A percentile compares a stretch with the other conserved stretches of the same genome.
These are phyloP conservation scores for Alternaria solani DNA, from an alignment of 2,329 filamentous ascomycete species.

Conservation along the genomic window DNA sequence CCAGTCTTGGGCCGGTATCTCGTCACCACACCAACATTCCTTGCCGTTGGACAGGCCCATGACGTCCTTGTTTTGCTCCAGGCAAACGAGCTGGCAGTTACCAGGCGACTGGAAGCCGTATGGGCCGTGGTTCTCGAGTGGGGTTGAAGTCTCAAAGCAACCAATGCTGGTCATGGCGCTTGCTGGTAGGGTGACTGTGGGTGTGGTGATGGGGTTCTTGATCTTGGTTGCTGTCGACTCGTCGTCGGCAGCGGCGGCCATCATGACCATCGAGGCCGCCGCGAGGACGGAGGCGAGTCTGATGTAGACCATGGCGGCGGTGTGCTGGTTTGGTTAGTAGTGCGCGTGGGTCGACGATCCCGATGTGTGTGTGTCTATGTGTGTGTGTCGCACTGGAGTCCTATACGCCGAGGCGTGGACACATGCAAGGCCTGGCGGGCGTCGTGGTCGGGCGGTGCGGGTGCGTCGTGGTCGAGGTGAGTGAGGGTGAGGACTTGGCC, in stretches of 20 bases:
- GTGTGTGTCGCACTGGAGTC: constrained; percentile 32
- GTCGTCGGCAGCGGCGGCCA: constrained; percentile 32
- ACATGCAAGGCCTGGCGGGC: constrained; percentile 34
- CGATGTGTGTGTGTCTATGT: constrained; percentile 4
- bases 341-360: constrained; percentile 11
- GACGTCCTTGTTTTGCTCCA: constrained; percentile 60
- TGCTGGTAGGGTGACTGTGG: constrained; percentile 40
- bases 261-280: constrained; percentile 43
- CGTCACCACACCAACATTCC: constrained; percentile 76
- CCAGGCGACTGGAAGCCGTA: constrained; percentile 64
- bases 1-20: constrained; percentile 66
- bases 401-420: constrained; percentile 28
- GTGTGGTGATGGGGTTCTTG: constrained; percentile 39
- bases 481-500: background rate
- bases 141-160: constrained; percentile 61
- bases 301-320: constrained; percentile 45
- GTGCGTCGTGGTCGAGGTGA: constrained; percentile 3
- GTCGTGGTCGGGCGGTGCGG: constrained; percentile 3
- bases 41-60: constrained; percentile 68
- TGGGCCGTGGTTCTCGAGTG: constrained; percentile 57
- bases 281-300: constrained; percentile 41
- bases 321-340: constrained; percentile 9
- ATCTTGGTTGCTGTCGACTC: constrained; percentile 24
- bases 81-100: constrained; percentile 63
- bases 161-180: constrained; percentile 52